These are phyloP conservation scores for Bipolaris zeicola DNA, from an alignment of 2,329 filamentous ascomycete species.

Conservation along the genomic window DNA sequence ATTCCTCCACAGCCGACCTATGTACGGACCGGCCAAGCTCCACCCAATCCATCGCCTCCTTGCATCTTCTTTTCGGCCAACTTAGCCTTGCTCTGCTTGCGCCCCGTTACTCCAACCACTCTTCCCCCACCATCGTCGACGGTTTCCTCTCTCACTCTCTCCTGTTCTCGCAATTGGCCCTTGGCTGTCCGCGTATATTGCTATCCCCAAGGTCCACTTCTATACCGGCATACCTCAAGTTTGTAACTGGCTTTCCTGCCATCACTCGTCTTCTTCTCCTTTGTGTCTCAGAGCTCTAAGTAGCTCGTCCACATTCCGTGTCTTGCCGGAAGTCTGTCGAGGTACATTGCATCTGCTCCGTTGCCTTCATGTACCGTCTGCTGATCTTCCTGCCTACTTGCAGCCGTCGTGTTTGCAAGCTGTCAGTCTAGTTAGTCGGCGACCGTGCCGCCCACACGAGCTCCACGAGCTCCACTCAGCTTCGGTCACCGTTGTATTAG, in stretches of 20 bases:
- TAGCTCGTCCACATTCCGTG: conserved; percentile 12
- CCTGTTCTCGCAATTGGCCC: conserved; percentile 21
- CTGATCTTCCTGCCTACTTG: conserved; percentile 31
- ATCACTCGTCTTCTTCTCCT: neutral
- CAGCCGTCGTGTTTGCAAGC: conserved; percentile 27
- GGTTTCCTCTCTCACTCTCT: neutral
- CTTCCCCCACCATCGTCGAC: conserved; percentile 11
- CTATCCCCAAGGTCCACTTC: conserved; percentile 10
- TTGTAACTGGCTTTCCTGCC: neutral
- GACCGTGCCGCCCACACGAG: conserved; percentile 23
- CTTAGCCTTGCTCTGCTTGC: conserved; percentile 14
- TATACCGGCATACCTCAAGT: neutral
- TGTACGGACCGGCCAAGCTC: conserved; percentile 21
- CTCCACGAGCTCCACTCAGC: conserved; percentile 18
- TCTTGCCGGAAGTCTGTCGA: conserved; percentile 12
- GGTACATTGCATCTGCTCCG: conserved; percentile 21
- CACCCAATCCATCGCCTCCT: conserved; percentile 13
- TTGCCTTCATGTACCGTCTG: conserved; percentile 8
- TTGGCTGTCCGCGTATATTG: conserved; percentile 3
- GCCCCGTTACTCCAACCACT: conserved; percentile 13
- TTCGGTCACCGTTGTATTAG: conserved; percentile 10
- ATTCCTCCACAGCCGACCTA: conserved; percentile 16
- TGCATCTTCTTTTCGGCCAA: conserved; percentile 16
- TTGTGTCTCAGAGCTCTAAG: conserved; percentile 9
- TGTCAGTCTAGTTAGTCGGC: conserved; percentile 31